Evolutionary conservation across 2,329 filamentous ascomycete species (phyloP), one percentile per base, ranked within the genome.

Genomic region (Paraphaeosphaeria sporulosa): DNA sequence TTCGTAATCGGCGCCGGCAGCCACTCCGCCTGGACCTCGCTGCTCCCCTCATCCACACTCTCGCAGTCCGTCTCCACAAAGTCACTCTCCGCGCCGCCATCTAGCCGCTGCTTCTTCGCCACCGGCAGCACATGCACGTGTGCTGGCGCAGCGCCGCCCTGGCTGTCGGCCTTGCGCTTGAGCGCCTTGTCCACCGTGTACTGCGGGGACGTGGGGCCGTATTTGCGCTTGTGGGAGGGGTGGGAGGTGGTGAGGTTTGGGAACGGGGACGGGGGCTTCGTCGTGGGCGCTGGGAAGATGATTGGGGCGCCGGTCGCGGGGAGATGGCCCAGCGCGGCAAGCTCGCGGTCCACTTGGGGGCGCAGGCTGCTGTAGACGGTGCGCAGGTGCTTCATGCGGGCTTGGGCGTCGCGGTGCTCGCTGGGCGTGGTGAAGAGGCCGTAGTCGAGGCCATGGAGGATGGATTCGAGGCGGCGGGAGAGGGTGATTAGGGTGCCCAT

Each of bases 401-500:
- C 9, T 0, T 34, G n/a, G 4, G 55, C 49, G 2, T 17, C 32
- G 23, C n/a, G 38, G 3, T 40, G 6, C 7, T 42, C 17, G 1
- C 3, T 1, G 3, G 17, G 5, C 12, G 36, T 50, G 46, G 43
- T 25, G 47, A 60, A 59, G 36, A 54, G 55, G 6, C 38, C 23
- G 30, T 54, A 47, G 9, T 55, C 53, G 27, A 54, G 51, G 6
- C 25, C 27, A 15, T 54, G 55, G 4, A 51, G 47, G 13, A 67
- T 48, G 34, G 32, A 34, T 44, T 59, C 56, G 47, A 63, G 53
- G 44, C 61, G 55, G 42, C 57, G 60, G 23, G 42, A 51, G 25
- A 49, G 36, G 47, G 56, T 30, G 36, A 67, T 57, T 7, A 67
- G 58, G 10, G 21, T 13, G 44, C 58, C 36, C 50, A 67, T 63